Evolutionary conservation across 768 basidiomycete genomes (phyloP).

Genomic region (Auricularia auricula-judae): DNA sequence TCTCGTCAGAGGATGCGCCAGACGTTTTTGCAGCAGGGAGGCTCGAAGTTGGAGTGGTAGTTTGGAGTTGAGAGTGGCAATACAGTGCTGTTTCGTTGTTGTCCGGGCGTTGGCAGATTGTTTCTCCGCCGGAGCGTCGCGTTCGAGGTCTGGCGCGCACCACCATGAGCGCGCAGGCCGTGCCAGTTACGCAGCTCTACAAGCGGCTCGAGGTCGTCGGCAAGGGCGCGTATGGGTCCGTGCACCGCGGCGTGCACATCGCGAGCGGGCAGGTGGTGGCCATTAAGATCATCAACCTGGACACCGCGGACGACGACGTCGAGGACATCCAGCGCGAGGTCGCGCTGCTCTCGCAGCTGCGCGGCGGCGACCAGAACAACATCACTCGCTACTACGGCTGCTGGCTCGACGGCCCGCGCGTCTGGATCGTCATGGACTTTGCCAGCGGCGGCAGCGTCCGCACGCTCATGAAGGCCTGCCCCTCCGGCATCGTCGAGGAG

Average conservation of each 20-base stretch:
- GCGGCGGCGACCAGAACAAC: conserved; percentile 70
- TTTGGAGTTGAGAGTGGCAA: no score
- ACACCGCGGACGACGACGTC: conserved; percentile 93
- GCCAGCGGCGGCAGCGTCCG: conserved; percentile 92
- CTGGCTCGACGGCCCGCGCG: conserved; percentile 85
- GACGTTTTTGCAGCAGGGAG: no score
- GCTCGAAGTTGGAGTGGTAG: no score
- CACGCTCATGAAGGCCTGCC: conserved; percentile 83
- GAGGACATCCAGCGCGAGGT: conserved; percentile 95
- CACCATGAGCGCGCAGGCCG: conserved; percentile 4
- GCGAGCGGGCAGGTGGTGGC: conserved; percentile 83
- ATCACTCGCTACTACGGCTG: conserved; percentile 96
- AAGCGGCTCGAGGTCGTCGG: conserved; percentile 85
- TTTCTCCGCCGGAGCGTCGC: no score
- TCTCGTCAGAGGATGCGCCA: no score
- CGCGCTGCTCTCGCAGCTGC: conserved; percentile 77
- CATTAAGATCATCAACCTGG: conserved; percentile 97
- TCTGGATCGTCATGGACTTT: conserved; percentile 99
- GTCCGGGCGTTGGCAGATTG: no score
- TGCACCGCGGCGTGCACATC: conserved; percentile 82
- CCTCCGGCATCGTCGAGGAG: conserved; percentile 71
- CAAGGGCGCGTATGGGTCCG: conserved; percentile 92
- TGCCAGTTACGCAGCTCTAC: conserved; percentile 43
- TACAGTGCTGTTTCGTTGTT: no score
- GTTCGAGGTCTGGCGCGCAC: background rate